Conservation (phyloP, 2,329 filamentous ascomycete species). For the Clonostachys sp. region DNA sequence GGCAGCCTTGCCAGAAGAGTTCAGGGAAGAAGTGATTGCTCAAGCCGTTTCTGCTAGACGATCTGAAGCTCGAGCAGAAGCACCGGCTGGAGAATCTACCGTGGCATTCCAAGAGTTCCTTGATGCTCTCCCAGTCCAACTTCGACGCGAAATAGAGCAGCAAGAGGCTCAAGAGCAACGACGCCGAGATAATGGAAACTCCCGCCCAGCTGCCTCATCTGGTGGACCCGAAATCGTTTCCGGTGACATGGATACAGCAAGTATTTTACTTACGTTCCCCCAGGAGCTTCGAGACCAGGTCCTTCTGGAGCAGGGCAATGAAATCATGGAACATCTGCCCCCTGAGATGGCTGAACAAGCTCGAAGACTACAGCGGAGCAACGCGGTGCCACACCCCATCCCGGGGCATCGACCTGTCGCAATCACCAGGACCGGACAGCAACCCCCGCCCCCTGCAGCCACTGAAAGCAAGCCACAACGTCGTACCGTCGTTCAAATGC, state of each 20-base stretch:
- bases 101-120: conserved; percentile 93
- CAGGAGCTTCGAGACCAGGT: conserved; percentile 81
- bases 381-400: conserved; percentile 30
- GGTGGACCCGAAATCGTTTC: conserved; percentile 8
- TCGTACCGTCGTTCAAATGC: conserved; percentile 87
- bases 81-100: conserved; percentile 66
- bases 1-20: conserved; percentile 93
- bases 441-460: neutral
- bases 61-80: conserved; percentile 67
- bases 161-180: conserved; percentile 87
- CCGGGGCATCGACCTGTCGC: conserved; percentile 1
- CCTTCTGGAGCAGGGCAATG: conserved; percentile 86
- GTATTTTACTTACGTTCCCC: conserved; percentile 86
- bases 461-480: conserved; percentile 63
- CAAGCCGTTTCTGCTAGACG: conserved; percentile 81
- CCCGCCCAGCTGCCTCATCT: conserved; percentile 12
- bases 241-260: conserved; percentile 87
- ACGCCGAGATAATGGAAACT: conserved; percentile 61
- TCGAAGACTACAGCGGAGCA: conserved; percentile 51
- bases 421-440: conserved; percentile 9
- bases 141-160: conserved; percentile 84
- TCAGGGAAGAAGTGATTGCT: conserved; percentile 93
- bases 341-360: conserved; percentile 85
- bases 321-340: conserved; percentile 77
- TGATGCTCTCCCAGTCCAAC: conserved; percentile 84